Evolutionary conservation across 257 asterid species (phyloP), one percentile per base, ranked within the genome.

Genomic region (Solanum chilense): DNA sequence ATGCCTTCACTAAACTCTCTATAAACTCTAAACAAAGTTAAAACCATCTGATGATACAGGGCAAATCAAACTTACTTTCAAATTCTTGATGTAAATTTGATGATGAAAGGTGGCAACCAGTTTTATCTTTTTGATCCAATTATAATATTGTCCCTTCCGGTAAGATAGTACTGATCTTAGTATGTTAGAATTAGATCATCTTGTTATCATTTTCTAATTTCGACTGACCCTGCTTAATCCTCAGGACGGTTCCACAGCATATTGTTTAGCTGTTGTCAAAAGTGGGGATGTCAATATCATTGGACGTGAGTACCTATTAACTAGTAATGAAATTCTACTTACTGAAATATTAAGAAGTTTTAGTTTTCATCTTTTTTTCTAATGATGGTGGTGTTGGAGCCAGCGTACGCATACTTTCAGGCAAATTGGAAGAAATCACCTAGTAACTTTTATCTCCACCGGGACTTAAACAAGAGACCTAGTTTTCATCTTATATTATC

Each of bases 191-290:
- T 66, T 25, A 66, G 18, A 66, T 25, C 69, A 39, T 74, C 23
- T 90, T 56, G 20, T 74, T 82, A 25, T 66, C 31, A 66, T 66
- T 66, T 66, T 66, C 73, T 25, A 66, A 25, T 66, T 66, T 66
- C 73, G 27, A 25, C 12, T 25, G 18, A 25, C 73, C 20, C 35
- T 66, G 73, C 37, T 66, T 29, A 86, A 45, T 73, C 80, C 90
- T 86, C 94, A 95, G 96, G 94, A 76, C 15, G 77, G 93, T 58
- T 93, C 93, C 45, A 12, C 35, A 44, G 90, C 92, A 14, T 97
- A 90, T 87, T 97, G 99, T 88, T 90, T 97, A 91, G 98, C 96
- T 88, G 56, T 97, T 23, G 92, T 96, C 90, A 94, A 91, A 89
- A 96, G 98, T 70, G 93, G 87, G 71, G 96, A 96, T 87, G 77